Conservation (phyloP, 495 filamentous ascomycete genomes). For the Penicillium canescens region DNA sequence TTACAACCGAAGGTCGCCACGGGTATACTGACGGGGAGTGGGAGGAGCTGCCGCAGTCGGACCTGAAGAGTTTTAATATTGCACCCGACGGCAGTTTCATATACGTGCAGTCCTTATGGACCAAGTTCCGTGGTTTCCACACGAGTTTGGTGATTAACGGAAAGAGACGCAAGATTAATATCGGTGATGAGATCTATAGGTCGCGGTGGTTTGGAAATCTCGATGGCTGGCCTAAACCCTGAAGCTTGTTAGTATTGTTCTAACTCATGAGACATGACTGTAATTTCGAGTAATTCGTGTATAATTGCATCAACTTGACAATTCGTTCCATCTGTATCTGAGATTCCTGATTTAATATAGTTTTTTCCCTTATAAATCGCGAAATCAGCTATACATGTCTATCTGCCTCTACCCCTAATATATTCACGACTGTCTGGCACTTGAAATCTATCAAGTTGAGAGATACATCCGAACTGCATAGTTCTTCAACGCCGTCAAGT, state of each 20-base stretch:
- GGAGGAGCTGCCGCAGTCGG: conserved; percentile 24
- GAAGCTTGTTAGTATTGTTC: background rate
- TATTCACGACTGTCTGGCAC: no score
- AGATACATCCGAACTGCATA: no score
- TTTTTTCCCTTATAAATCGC: no score
- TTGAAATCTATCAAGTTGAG: no score
- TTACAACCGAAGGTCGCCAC: conserved; percentile 24
- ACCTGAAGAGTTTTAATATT: conserved; percentile 30
- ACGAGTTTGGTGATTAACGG: conserved; percentile 26
- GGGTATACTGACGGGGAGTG: conserved; percentile 17
- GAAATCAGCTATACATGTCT: no score
- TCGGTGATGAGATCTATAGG: conserved; percentile 30
- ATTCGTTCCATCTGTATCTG: no score
- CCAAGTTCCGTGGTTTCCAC: conserved; percentile 23
- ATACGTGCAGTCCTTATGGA: conserved; percentile 33
- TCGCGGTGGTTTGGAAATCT: conserved; percentile 29
- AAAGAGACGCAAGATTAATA: conserved; percentile 17
- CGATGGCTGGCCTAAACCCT: conserved; percentile 29
- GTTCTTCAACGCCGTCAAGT: no score
- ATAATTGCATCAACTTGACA: no score
- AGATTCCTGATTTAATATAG: no score
- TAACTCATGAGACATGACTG: no score
- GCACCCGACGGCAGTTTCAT: conserved; percentile 28
- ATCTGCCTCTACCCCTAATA: no score
- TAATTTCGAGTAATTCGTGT: no score